Conservation (phyloP, 2,329 filamentous ascomycete genomes). For the Immersiporthe knoxdaviesiana region DNA sequence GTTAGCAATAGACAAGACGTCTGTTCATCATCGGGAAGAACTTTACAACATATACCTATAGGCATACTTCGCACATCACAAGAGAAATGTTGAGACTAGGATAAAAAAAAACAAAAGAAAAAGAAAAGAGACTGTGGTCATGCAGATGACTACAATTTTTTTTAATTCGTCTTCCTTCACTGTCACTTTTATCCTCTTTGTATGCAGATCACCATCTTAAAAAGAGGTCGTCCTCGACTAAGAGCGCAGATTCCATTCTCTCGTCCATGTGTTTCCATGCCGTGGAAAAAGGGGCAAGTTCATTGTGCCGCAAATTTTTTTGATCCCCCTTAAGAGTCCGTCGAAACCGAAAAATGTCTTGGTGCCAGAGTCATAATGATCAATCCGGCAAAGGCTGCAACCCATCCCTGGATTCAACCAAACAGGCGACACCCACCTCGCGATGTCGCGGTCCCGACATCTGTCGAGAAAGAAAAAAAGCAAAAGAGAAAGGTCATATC, state of each 20-base stretch:
- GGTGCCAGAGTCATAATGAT: slow-evolving; percentile 17
- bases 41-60: not conserved
- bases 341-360: slow-evolving; percentile 25
- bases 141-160: not conserved
- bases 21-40: not conserved
- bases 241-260: slow-evolving; percentile 27
- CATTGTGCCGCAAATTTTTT: slow-evolving; percentile 25
- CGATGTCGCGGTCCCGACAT: slow-evolving; percentile 20
- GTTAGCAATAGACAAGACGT: not conserved
- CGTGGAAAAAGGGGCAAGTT: slow-evolving; percentile 18
- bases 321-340: slow-evolving; percentile 19
- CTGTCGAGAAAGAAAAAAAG: slow-evolving; percentile 5
- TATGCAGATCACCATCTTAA: slow-evolving; percentile 14
- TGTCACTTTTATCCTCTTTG: slow-evolving; percentile 23
- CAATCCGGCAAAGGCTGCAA: slow-evolving; percentile 17
- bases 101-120: too few relatives aligned
- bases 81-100: not conserved
- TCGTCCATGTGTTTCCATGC: slow-evolving; percentile 27
- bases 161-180: slow-evolving; percentile 4
- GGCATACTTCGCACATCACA: not conserved
- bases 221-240: slow-evolving; percentile 17
- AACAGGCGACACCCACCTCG: slow-evolving; percentile 18
- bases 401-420: slow-evolving; percentile 20
- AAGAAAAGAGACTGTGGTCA: not conserved
- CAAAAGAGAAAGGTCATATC: slow-evolving; percentile 12